Base-by-base conservation (phyloP, 208 protist species). In the Cochliopodium minus region DNA sequence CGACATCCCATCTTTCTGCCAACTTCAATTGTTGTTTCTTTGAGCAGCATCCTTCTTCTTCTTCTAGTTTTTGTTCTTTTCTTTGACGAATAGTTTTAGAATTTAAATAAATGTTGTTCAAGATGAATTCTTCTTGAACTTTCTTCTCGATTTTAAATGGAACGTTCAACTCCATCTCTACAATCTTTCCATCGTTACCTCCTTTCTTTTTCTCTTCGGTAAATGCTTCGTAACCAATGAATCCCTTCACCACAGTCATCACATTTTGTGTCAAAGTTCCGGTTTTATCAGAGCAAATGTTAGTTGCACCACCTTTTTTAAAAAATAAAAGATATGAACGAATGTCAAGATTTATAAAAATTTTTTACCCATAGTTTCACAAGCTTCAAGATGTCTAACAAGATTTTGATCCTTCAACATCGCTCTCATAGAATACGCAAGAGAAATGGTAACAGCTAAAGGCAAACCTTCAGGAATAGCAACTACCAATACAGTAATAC, bases 281-380 rank as follows among this genome's bases (percentile, higher is more conserved):
- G 1, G 82, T 88, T 58, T 88, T 88, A 68, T 90, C 83, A 4
- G 73, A 81, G 38, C 67, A 75, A 65, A 89, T 88, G 17, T 69
- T 49, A 33, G 72, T 70, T 28, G 64, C 73, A 10, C 78, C 73
- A 13, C 83, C 83, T n/a, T n/a, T n/a, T n/a, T n/a, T n/a, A n/a
- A n/a, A n/a, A n/a, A n/a, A n/a, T n/a, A n/a, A n/a, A n/a, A n/a
- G n/a, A n/a, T n/a, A n/a, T n/a, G n/a, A n/a, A n/a, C n/a, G n/a
- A n/a, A n/a, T n/a, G n/a, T n/a, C n/a, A n/a, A n/a, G n/a, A n/a
- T n/a, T n/a, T n/a, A n/a, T n/a, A n/a, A n/a, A n/a, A n/a, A n/a
- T n/a, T n/a, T n/a, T n/a, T n/a, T n/a, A 61, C 83, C 83, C 15
- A 88, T 72, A 38, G 84, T 82, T 72, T 89, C 82, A 35, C 86